Conservation (phyloP, 2,329 filamentous ascomycete species). For the Neofusicoccum cordaticola region DNA sequence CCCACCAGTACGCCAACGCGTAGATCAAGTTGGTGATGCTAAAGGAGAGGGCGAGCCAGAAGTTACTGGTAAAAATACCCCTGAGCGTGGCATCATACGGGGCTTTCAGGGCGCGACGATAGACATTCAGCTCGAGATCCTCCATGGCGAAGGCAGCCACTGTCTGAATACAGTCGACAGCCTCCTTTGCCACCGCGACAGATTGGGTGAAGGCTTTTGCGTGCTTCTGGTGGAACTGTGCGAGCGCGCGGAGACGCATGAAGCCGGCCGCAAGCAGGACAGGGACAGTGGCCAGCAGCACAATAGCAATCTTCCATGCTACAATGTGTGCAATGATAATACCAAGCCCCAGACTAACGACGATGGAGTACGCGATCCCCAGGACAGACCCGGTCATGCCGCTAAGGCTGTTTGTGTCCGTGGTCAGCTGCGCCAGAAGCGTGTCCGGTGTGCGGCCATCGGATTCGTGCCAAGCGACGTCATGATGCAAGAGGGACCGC, state of each 20-base stretch:
- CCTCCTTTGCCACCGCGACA: constrained; percentile 52
- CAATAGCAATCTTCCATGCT: constrained; percentile 73
- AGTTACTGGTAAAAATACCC: constrained; percentile 53
- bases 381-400: constrained; percentile 69
- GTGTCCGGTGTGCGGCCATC: constrained; percentile 59
- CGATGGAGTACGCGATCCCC: constrained; percentile 65
- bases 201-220: constrained; percentile 51
- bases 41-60: constrained; percentile 62
- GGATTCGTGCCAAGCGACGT: constrained; percentile 69
- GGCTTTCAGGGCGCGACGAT: constrained; percentile 43
- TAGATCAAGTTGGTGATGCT: constrained; percentile 66
- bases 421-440: constrained; percentile 66
- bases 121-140: constrained; percentile 46
- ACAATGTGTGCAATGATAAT: constrained; percentile 69
- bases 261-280: constrained; percentile 67
- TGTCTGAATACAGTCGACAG: constrained; percentile 53
- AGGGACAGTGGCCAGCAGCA: constrained; percentile 67
- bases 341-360: constrained; percentile 65
- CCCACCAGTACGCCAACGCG: constrained; percentile 79
- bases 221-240: constrained; percentile 56
- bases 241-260: constrained; percentile 64
- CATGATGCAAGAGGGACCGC: constrained; percentile 63
- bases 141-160: constrained; percentile 53
- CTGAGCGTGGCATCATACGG: constrained; percentile 50
- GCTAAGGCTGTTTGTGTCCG: constrained; percentile 64